These are phyloP conservation scores for Ophiostoma populinum DNA, from an alignment of 2,329 filamentous ascomycete genomes.

Conservation along the genomic window DNA sequence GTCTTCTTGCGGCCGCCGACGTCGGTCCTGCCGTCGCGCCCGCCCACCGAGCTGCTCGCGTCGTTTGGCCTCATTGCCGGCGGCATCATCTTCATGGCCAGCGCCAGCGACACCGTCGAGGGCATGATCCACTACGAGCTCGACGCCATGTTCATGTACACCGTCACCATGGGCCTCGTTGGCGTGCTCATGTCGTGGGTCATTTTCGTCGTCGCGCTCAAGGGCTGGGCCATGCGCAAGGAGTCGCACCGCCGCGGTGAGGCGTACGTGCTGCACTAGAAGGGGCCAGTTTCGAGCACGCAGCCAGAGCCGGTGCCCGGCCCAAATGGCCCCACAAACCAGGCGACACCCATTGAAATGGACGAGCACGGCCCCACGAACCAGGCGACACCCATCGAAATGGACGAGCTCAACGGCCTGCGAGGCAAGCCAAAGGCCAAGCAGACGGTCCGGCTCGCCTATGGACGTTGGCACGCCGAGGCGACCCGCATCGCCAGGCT, in stretches of 20 bases:
- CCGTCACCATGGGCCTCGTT: conserved; percentile 68
- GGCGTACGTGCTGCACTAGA: conserved; percentile 11
- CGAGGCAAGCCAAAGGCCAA: too few relatives aligned
- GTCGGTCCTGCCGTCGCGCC: conserved; percentile 65
- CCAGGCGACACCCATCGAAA: too few relatives aligned
- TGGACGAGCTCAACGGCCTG: too few relatives aligned
- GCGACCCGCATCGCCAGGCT: too few relatives aligned
- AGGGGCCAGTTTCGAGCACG: too few relatives aligned
- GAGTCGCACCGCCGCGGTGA: conserved; percentile 18
- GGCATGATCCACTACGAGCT: conserved; percentile 63
- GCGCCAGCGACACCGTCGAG: conserved; percentile 57
- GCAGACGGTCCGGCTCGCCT: too few relatives aligned
- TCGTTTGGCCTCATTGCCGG: conserved; percentile 78
- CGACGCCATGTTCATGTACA: conserved; percentile 89
- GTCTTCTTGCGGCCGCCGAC: conserved; percentile 66
- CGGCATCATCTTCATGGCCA: conserved; percentile 84
- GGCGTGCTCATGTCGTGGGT: conserved; percentile 76
- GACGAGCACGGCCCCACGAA: too few relatives aligned
- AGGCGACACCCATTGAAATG: too few relatives aligned
- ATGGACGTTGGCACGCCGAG: too few relatives aligned
- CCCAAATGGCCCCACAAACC: too few relatives aligned
- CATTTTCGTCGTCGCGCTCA: conserved; percentile 60
- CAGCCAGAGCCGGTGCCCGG: too few relatives aligned
- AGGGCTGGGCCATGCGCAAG: conserved; percentile 59
- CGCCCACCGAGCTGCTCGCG: conserved; percentile 76